Base-by-base conservation (phyloP, 306 rosid species). In the Sechiopsis laciniata region DNA sequence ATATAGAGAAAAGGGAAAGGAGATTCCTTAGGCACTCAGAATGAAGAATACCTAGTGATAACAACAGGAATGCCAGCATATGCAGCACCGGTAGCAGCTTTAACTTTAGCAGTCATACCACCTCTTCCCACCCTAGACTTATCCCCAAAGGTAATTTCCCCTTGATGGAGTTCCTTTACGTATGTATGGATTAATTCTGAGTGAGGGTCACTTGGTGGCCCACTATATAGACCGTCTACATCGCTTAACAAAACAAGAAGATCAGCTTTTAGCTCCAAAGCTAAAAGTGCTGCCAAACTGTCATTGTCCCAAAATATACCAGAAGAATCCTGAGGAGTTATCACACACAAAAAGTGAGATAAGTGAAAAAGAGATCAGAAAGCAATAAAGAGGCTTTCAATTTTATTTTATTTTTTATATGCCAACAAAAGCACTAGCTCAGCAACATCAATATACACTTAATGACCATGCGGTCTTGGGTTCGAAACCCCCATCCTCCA, bases 271-370 rank as follows among this genome's bases (percentile, higher is more conserved):
- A 94, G 78, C 84, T 94, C 99, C 88, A 94, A 82, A 78, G 96
- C 96, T 86, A 94, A 80, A 56, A 94, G 86, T 76, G 99, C 99
- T 26, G 99, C 88, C 83, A 94, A 89, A 89, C 99, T 94, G 83
- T 94, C 99, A 78, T 94, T 94, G 76, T 94, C 99, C 99, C 99
- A 94, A 86, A 94, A 94, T 83, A 94, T 94, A 79, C 99, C 99
- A 79, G 96, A 94, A 74, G 97, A 88, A 78, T 91, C 99, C 97
- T 93, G 94, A 77, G 42, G 53, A 26, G 35, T 46, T 13, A 73
- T 55, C 66, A 76, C 26, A 74, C 77, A 55, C 6, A 72, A 35
- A 29, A 4, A 17, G n/a, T 17, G 57, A 68, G 10, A 6, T 9
- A 53, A 52, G 50, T 71, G 61, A 21, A 71, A 78, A 20, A 78